Conservation (phyloP, 192 early-diverging fungal species). For the Coemansia sp. region DNA sequence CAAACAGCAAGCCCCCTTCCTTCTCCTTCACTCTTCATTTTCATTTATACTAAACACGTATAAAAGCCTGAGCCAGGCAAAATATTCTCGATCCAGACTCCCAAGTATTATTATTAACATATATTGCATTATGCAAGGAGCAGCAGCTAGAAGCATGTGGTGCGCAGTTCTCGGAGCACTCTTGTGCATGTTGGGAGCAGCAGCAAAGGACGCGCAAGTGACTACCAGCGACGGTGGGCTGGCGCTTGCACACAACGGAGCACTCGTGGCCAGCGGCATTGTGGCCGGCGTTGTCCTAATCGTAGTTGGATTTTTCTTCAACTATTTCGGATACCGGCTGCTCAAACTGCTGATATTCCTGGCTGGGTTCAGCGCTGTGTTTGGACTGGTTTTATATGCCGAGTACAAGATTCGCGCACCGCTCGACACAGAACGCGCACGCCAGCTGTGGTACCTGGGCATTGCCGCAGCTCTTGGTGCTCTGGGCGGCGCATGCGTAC, state of each 20-base stretch:
- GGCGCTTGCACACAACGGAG: slow-evolving; percentile 38
- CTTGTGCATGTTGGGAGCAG: background rate
- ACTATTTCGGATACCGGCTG: slow-evolving; percentile 67
- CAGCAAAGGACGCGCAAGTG: background rate
- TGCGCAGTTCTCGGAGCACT: background rate
- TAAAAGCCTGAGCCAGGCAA: too few species aligned
- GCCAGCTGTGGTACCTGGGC: slow-evolving; percentile 54
- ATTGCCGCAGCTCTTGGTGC: slow-evolving; percentile 65
- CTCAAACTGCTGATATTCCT: slow-evolving; percentile 73
- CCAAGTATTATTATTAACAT: background rate
- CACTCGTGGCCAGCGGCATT: slow-evolving; percentile 41
- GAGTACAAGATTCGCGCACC: slow-evolving; percentile 48
- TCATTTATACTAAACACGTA: too few species aligned
- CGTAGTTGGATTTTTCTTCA: slow-evolving; percentile 62
- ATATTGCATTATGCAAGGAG: background rate
- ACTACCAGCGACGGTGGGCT: slow-evolving; percentile 31
- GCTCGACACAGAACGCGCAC: slow-evolving; percentile 42
- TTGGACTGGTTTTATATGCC: slow-evolving; percentile 45
- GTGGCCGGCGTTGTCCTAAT: slow-evolving; percentile 65
- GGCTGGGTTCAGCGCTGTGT: slow-evolving; percentile 71
- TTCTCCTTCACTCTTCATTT: too few species aligned
- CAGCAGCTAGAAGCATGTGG: background rate
- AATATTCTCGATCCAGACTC: too few species aligned
- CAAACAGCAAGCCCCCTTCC: too few species aligned
- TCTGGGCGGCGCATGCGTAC: slow-evolving; percentile 62